Evolutionary conservation across 2,329 filamentous ascomycete species (phyloP).

Genomic region (Ilyonectria destructans): DNA sequence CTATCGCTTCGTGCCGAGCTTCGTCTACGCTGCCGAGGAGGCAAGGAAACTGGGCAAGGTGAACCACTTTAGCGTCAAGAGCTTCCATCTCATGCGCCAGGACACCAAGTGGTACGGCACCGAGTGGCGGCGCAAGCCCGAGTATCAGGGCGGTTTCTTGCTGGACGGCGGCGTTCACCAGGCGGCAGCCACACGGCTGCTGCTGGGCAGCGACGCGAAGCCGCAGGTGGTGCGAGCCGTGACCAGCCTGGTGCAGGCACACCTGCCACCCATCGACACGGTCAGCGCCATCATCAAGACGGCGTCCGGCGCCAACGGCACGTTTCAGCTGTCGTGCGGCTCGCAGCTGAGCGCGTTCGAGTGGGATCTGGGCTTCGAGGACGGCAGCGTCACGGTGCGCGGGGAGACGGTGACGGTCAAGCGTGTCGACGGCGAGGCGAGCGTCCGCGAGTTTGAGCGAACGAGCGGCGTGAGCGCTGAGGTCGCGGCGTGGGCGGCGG

Average conservation of each 20-base stretch:
- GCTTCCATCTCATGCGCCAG: constrained; percentile 55
- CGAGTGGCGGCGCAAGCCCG: constrained; percentile 77
- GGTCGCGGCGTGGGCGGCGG: constrained; percentile 73
- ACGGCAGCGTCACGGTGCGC: constrained; percentile 67
- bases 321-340: constrained; percentile 72
- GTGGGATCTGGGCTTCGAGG: constrained; percentile 72
- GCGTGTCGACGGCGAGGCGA: constrained; percentile 48
- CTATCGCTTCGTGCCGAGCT: constrained; percentile 75
- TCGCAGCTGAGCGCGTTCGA: constrained; percentile 69
- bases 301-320: constrained; percentile 69
- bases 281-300: constrained; percentile 73
- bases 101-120: constrained; percentile 67
- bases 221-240: constrained; percentile 68
- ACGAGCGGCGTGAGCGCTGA: constrained; percentile 72
- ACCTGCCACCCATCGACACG: constrained; percentile 78
- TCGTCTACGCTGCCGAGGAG: constrained; percentile 67
- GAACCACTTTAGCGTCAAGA: constrained; percentile 64
- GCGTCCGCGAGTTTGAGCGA: constrained; percentile 63
- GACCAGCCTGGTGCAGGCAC: constrained; percentile 67
- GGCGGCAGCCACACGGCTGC: constrained; percentile 73
- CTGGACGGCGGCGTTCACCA: constrained; percentile 85
- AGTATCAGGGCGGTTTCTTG: constrained; percentile 83
- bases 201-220: constrained; percentile 66
- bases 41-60: constrained; percentile 51
- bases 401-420: constrained; percentile 62